phyloP scores from a whole-genome alignment of 495 filamentous ascomycete species.

The Platismatia glauca region DNA sequence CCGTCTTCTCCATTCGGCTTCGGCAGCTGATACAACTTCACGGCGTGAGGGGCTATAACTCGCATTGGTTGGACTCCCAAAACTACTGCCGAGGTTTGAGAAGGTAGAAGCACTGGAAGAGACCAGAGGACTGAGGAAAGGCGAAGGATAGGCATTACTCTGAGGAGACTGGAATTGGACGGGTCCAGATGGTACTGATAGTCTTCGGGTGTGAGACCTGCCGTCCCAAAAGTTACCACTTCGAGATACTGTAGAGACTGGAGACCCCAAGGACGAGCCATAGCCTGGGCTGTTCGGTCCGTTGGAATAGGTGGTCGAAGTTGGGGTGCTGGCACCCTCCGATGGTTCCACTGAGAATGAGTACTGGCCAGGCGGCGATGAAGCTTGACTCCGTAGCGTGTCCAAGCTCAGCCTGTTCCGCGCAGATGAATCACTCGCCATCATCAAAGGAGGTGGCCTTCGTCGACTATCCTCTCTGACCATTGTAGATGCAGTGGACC shows the following conservation, averaged over 20 bases:
- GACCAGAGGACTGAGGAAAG: conserved; percentile 48
- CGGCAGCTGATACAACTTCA: conserved; percentile 50
- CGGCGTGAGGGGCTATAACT: conserved; percentile 55
- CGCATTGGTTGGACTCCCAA: conserved; percentile 64
- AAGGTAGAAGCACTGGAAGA: conserved; percentile 47
- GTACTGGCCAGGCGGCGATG: conserved; percentile 41
- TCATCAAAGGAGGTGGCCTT: conserved; percentile 73
- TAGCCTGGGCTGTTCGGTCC: conserved; percentile 66
- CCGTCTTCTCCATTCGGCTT: conserved; percentile 69
- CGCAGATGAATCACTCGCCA: conserved; percentile 58
- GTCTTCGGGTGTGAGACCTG: conserved; percentile 60
- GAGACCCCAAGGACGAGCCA: conserved; percentile 54
- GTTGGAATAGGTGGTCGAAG: conserved; percentile 63
- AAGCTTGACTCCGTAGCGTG: conserved; percentile 40
- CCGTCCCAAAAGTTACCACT: conserved; percentile 60
- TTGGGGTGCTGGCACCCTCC: conserved; percentile 66
- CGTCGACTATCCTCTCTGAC: conserved; percentile 54
- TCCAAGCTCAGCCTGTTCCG: conserved; percentile 56
- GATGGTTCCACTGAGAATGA: conserved; percentile 46
- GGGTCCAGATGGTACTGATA: conserved; percentile 69
- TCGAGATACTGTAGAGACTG: conserved; percentile 55
- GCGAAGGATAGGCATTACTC: conserved; percentile 44
- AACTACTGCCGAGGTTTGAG: conserved; percentile 48
- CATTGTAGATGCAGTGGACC: conserved; percentile 64
- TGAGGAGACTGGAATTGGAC: conserved; percentile 68